These are phyloP conservation scores for Bipolaris sorokiniana DNA, from an alignment of 2,329 filamentous ascomycete genomes.

Conservation along the genomic window DNA sequence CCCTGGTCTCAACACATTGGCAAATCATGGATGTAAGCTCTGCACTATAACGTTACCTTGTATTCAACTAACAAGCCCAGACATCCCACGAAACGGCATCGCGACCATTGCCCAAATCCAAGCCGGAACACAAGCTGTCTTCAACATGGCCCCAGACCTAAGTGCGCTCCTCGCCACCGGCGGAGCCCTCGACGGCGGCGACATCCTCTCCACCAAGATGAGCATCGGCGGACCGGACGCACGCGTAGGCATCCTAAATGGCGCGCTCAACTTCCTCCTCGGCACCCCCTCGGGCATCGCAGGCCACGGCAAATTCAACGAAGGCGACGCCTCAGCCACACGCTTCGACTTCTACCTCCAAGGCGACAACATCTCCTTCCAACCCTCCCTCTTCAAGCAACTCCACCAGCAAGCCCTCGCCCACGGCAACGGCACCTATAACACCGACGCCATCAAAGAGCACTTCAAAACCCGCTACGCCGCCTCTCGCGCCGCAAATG, in stretches of 20 bases:
- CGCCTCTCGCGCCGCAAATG: slow-evolving; percentile 23
- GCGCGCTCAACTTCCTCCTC: slow-evolving; percentile 39
- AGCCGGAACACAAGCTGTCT: slow-evolving; percentile 40
- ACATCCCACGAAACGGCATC: slow-evolving; percentile 50
- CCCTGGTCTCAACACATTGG: slow-evolving; percentile 38
- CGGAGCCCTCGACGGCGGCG: slow-evolving; percentile 25
- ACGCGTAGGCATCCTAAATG: slow-evolving; percentile 27
- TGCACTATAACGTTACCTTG: slow-evolving; percentile 13
- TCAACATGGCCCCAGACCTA: slow-evolving; percentile 51
- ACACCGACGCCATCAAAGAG: slow-evolving; percentile 23
- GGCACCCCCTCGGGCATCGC: slow-evolving; percentile 38
- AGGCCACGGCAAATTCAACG: slow-evolving; percentile 33
- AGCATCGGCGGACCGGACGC: slow-evolving; percentile 25
- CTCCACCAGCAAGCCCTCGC: slow-evolving; percentile 27
- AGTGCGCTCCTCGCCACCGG: slow-evolving; percentile 26
- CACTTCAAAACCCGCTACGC: slow-evolving; percentile 31
- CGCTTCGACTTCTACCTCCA: slow-evolving; percentile 35
- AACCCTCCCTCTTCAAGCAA: slow-evolving; percentile 33
- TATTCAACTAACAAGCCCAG: slow-evolving; percentile 37
- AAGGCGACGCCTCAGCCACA: slow-evolving; percentile 44
- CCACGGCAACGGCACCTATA: slow-evolving; percentile 27
- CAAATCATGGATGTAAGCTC: slow-evolving; percentile 5
- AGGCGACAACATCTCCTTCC: slow-evolving; percentile 40
- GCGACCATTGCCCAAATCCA: slow-evolving; percentile 45
- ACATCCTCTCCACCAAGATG: slow-evolving; percentile 28